Evolutionary conservation across 805 yeast species (phyloP), one percentile per base, ranked within the genome.

Genomic region (Maudiozyma barnettii): DNA sequence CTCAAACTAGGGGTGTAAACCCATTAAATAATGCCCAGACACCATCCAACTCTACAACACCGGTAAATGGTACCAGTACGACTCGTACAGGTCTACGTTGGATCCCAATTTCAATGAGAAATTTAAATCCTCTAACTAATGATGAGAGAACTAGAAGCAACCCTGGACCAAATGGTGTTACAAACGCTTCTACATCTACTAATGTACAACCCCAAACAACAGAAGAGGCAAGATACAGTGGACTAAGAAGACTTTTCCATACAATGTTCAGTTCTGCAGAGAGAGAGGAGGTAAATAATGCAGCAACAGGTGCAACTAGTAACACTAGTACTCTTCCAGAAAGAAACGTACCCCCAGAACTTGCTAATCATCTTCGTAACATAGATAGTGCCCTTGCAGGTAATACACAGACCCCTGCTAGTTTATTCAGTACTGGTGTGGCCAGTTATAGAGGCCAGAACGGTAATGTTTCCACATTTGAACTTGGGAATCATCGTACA

Each of bases 401-500:
- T 16, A 26, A 20, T 38, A 20, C 39, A 14, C 22, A n/a, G 12
- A 19, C 29, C 14, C 43, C 22, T 4, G 30, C 37, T 5, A 26
- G 31, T 49, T 16, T 61, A 45, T 64, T 64, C 39, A 57, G 53
- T 46, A 49, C 60, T 5, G 68, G 68, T 21, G 68, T 63, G 9
- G 68, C 66, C 8, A 63, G 67, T 51, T 56, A 48, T 40, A 60
- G 68, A 52, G 51, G 53, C 38, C 54, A 47, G 19, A 50, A 53
- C 41, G 68, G 68, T 12, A 45, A 49, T 16, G 66, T 64, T 8
- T 49, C 63, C 5, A 60, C 63, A 9, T 54, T 45, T 41, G 49
- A 49, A 20, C 37, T 55, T 4, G 50, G 45, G 33, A 41, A 47
- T 31, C 39, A 43, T 23, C 21, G 12, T 21, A n/a, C 23, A 7